phyloP scores from a whole-genome alignment of 495 filamentous ascomycete species.

The Acidomyces sp. region DNA sequence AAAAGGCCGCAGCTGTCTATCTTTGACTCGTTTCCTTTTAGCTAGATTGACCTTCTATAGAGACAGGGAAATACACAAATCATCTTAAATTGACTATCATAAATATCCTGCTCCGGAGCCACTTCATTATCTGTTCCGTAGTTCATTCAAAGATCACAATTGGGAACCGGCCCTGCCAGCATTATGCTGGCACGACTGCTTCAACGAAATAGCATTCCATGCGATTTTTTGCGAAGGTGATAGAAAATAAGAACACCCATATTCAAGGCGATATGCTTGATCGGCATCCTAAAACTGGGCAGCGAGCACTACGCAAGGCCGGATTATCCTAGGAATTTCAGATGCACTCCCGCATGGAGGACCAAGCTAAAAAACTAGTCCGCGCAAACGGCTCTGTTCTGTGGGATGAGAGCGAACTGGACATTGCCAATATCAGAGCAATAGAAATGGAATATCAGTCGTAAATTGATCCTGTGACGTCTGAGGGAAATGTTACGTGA shows the following conservation, averaged over 20 bases:
- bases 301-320: constrained; percentile 37
- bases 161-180: constrained; percentile 40
- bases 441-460: neutral
- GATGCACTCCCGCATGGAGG: constrained; percentile 30
- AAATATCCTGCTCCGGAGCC: no score
- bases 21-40: no score
- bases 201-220: constrained; percentile 29
- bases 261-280: constrained; percentile 43
- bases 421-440: neutral
- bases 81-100: no score
- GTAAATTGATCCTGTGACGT: neutral
- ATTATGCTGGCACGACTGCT: constrained; percentile 43
- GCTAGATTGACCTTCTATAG: no score
- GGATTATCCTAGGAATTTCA: constrained; percentile 38
- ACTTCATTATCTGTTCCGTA: no score
- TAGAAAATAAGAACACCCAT: constrained; percentile 21
- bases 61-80: no score
- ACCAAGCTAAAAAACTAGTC: constrained; percentile 24
- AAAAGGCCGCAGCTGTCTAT: no score
- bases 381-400: constrained; percentile 15
- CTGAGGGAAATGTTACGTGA: neutral
- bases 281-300: constrained; percentile 39
- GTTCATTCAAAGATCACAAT: constrained; percentile 19
- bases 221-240: constrained; percentile 42
- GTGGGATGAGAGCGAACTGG: neutral